A percentile compares a stretch with the other conserved stretches of the same genome.
Conservation (phyloP, 1,284 basidiomycete species). For the Takashimella koratensis region DNA sequence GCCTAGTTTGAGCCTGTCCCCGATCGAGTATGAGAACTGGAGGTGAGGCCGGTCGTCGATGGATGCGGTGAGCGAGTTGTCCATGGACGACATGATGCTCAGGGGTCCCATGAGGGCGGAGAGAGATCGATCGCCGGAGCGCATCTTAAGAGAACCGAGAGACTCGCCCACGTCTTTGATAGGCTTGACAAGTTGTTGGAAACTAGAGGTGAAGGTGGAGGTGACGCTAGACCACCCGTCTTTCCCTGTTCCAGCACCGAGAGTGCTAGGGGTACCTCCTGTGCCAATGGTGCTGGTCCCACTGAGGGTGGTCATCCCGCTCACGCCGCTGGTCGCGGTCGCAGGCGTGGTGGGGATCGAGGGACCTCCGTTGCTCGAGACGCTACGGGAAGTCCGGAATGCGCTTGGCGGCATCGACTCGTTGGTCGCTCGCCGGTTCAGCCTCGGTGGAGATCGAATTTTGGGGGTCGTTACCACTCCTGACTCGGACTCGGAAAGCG, state of each 20-base stretch:
- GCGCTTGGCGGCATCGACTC: slow-evolving; percentile 14
- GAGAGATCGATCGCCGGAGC: slow-evolving; percentile 24
- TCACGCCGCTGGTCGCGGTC: slow-evolving; percentile 4
- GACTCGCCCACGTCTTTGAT: slow-evolving; percentile 26
- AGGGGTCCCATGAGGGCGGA: slow-evolving; percentile 27
- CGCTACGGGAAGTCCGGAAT: slow-evolving; percentile 10
- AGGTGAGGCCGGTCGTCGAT: slow-evolving; percentile 68
- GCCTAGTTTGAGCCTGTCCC: slow-evolving; percentile 65
- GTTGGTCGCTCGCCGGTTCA: neutral
- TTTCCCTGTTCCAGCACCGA: slow-evolving; percentile 5
- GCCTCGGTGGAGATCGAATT: neutral
- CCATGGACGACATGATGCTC: slow-evolving; percentile 17
- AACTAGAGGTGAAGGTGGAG: slow-evolving; percentile 30
- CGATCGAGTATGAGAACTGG: slow-evolving; percentile 71
- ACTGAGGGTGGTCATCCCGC: neutral
- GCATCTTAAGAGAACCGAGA: slow-evolving; percentile 23
- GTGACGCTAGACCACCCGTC: slow-evolving; percentile 38
- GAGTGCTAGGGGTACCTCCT: neutral
- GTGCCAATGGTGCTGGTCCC: slow-evolving; percentile 4
- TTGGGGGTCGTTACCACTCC: neutral
- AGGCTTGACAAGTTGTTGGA: slow-evolving; percentile 30
- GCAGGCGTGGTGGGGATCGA: slow-evolving; percentile 5
- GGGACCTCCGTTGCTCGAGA: slow-evolving; percentile 4
- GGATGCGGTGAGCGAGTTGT: slow-evolving; percentile 18
- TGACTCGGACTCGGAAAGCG: slow-evolving; percentile 6